phyloP scores from a whole-genome alignment of 2,329 filamentous ascomycete genomes.

The Coleophoma crateriformis region DNA sequence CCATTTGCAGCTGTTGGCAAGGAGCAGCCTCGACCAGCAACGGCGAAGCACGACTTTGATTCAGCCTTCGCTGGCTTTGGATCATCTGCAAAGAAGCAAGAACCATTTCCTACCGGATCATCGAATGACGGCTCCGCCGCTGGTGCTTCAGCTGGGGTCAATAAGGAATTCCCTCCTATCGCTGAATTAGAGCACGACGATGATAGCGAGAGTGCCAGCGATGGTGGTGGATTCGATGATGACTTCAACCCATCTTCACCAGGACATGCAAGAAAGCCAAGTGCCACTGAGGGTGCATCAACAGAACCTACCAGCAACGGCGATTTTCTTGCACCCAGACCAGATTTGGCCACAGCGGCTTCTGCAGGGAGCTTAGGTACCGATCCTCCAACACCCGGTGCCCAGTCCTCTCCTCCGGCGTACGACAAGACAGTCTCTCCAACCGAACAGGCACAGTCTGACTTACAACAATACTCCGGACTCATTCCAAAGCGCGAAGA shows the following conservation, averaged over 20 bases:
- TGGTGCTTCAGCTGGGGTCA: conserved; percentile 46
- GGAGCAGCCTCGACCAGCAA: conserved; percentile 36
- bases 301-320: conserved; percentile 20
- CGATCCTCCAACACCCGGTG: conserved; percentile 43
- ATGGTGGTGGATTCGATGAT: conserved; percentile 84
- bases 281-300: conserved; percentile 10
- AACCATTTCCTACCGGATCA: conserved; percentile 36
- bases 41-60: conserved; percentile 74
- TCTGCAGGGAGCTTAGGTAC: conserved; percentile 17
- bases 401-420: conserved; percentile 52
- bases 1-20: conserved; percentile 48
- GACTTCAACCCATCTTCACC: conserved; percentile 68
- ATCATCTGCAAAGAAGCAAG: conserved; percentile 40
- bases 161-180: conserved; percentile 87
- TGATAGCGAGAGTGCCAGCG: conserved; percentile 76
- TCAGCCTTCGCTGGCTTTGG: conserved; percentile 76
- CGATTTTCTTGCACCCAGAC: conserved; percentile 21
- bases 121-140: conserved; percentile 35
- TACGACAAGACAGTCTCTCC: conserved; percentile 40
- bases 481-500: conserved; percentile 49
- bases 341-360: conserved; percentile 20
- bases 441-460: conserved; percentile 40
- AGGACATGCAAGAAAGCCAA: conserved; percentile 19
- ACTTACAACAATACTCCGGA: conserved; percentile 44
- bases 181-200: conserved; percentile 78